Evolutionary conservation across 2,329 filamentous ascomycete species (phyloP).

Genomic region (Colletotrichum sp.): DNA sequence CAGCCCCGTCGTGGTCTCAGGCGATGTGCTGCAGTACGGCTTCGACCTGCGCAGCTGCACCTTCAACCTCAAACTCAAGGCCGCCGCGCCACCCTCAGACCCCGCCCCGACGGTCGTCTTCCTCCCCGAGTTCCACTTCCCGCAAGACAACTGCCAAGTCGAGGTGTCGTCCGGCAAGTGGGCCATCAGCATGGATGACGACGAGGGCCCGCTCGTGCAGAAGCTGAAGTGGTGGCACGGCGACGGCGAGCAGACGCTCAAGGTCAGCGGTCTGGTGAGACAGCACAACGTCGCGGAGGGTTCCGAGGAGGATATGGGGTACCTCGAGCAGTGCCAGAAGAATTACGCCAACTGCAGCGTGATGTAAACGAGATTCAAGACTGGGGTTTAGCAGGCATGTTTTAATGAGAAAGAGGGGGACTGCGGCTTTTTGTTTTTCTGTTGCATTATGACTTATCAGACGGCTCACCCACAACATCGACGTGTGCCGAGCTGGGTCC

Average conservation of each 20-base stretch:
- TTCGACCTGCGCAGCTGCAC: slow-evolving; percentile 84
- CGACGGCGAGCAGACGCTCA: slow-evolving; percentile 81
- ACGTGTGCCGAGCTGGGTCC: background rate
- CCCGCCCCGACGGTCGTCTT: slow-evolving; percentile 81
- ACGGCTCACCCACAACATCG: background rate
- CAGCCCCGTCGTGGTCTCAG: slow-evolving; percentile 76
- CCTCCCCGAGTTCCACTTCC: slow-evolving; percentile 92
- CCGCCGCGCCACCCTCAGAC: slow-evolving; percentile 58
- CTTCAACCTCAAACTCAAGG: slow-evolving; percentile 74
- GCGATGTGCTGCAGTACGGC: slow-evolving; percentile 71
- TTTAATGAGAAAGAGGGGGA: background rate
- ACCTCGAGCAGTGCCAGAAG: slow-evolving; percentile 72
- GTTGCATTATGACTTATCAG: background rate
- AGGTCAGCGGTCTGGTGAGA: slow-evolving; percentile 75
- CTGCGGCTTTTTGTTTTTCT: background rate
- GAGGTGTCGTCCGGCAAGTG: slow-evolving; percentile 87
- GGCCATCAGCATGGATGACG: slow-evolving; percentile 79
- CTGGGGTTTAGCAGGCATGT: background rate
- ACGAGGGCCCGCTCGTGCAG: slow-evolving; percentile 73
- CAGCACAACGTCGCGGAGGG: slow-evolving; percentile 62
- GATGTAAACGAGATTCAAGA: slow-evolving; percentile 44
- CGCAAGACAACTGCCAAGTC: slow-evolving; percentile 73
- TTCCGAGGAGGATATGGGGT: slow-evolving; percentile 75
- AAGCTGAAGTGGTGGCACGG: slow-evolving; percentile 91
- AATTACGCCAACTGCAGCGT: slow-evolving; percentile 56